phyloP scores from a whole-genome alignment of 2,329 filamentous ascomycete species.

The Colletotrichum cordylinicola region DNA sequence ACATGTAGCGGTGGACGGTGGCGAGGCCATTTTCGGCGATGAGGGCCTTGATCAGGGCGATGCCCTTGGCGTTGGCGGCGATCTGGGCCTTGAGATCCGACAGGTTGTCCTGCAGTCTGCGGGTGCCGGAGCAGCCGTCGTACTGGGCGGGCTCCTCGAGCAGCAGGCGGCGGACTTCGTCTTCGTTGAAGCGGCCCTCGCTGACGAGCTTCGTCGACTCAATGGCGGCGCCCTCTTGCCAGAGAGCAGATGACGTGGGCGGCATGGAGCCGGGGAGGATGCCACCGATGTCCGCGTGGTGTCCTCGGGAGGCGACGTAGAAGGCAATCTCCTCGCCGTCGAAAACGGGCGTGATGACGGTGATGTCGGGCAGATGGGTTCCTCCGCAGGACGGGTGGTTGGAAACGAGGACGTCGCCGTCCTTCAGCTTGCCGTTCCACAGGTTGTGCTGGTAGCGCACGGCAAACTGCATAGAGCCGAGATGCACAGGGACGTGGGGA shows the following conservation, averaged over 20 bases:
- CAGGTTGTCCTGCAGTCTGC: conserved; percentile 76
- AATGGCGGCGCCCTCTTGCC: conserved; percentile 69
- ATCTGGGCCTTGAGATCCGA: conserved; percentile 80
- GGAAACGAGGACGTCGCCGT: conserved; percentile 76
- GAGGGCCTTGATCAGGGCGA: conserved; percentile 74
- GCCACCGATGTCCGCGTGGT: conserved; percentile 65
- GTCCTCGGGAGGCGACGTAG: conserved; percentile 35
- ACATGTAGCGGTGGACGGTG: conserved; percentile 56
- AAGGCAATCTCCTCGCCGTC: conserved; percentile 35
- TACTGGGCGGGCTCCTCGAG: conserved; percentile 68
- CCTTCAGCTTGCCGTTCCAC: conserved; percentile 73
- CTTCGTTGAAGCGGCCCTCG: conserved; percentile 79
- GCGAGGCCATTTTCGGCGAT: conserved; percentile 81
- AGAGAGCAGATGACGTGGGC: conserved; percentile 70
- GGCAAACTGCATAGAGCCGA: conserved; percentile 81
- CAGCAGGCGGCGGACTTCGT: conserved; percentile 70
- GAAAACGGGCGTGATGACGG: conserved; percentile 45
- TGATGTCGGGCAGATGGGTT: conserved; percentile 47
- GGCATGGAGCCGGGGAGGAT: conserved; percentile 87
- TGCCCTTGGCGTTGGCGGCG: conserved; percentile 77
- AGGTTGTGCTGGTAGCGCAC: conserved; percentile 72
- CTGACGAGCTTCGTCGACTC: conserved; percentile 75
- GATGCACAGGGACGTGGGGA: conserved; percentile 76
- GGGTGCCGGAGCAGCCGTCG: conserved; percentile 71
- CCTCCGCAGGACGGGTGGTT: conserved; percentile 41